Percentiles rank a stretch among this genome's conserved stretches.
Evolutionary conservation across 495 filamentous ascomycete species (phyloP).

Genomic region (Xylaria flabelliformis): DNA sequence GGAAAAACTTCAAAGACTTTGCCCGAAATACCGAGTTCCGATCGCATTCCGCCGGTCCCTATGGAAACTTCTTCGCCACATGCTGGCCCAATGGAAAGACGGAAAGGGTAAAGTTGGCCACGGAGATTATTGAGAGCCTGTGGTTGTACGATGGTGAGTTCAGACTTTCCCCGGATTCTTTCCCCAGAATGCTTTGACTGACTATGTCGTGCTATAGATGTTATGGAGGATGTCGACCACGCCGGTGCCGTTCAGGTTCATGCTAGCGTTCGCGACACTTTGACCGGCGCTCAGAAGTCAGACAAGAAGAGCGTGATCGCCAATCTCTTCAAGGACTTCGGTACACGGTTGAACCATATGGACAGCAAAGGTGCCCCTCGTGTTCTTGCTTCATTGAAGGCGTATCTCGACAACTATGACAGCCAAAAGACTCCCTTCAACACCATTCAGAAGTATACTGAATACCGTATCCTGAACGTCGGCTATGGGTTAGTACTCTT

Average conservation of each 20-base stretch:
- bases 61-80: conserved; percentile 28
- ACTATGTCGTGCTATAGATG: conserved; percentile 10
- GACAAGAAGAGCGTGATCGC: conserved; percentile 26
- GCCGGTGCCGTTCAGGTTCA: conserved; percentile 24
- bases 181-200: not conserved
- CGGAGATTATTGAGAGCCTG: conserved; percentile 29
- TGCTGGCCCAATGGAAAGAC: conserved; percentile 28
- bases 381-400: conserved; percentile 23
- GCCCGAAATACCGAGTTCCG: conserved; percentile 21
- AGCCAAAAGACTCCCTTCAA: conserved; percentile 30
- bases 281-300: conserved; percentile 14
- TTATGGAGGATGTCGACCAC: conserved; percentile 30
- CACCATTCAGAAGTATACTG: conserved; percentile 28
- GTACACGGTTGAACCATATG: conserved; percentile 23
- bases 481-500: conserved; percentile 22
- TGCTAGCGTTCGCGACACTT: conserved; percentile 24
- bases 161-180: not conserved
- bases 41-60: conserved; percentile 23
- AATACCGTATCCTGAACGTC: conserved; percentile 29
- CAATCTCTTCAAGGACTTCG: conserved; percentile 22
- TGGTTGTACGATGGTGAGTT: conserved; percentile 30
- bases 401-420: conserved; percentile 30
- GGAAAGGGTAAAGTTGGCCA: conserved; percentile 28
- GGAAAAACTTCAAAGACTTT: conserved; percentile 29
- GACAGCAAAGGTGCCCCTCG: conserved; percentile 25